Conservation (phyloP, 2,329 filamentous ascomycete genomes). For the Trichoderma koningii region DNA sequence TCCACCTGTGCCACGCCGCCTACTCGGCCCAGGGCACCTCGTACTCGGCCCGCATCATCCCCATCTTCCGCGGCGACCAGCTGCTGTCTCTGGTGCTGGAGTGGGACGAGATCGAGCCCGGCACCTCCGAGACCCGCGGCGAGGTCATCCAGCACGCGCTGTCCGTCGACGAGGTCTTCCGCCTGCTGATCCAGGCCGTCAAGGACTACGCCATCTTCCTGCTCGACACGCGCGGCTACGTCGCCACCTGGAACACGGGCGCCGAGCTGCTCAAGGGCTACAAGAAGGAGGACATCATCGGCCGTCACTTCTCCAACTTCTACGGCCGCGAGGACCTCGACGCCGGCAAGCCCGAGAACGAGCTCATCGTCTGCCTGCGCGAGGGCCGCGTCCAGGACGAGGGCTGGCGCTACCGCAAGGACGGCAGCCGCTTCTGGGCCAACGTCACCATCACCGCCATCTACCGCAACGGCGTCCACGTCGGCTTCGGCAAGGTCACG, state of each 20-base stretch:
- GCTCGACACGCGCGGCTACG: conserved; percentile 56
- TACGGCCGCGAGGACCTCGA: conserved; percentile 55
- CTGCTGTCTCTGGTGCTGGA: conserved; percentile 39
- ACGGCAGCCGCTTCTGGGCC: conserved; percentile 62
- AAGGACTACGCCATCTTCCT: conserved; percentile 66
- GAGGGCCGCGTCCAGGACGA: conserved; percentile 61
- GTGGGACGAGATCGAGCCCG: conserved; percentile 36
- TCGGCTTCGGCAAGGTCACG: conserved; percentile 62
- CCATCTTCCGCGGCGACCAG: conserved; percentile 36
- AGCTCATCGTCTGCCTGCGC: conserved; percentile 54
- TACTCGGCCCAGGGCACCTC: conserved; percentile 28
- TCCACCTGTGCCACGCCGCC: conserved; percentile 33
- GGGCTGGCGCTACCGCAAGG: conserved; percentile 60
- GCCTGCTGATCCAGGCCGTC: conserved; percentile 62
- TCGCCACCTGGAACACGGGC: conserved; percentile 61
- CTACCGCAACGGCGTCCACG: conserved; percentile 53
- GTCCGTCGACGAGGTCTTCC: conserved; percentile 57
- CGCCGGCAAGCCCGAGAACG: conserved; percentile 52
- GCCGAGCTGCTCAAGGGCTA: conserved; percentile 60
- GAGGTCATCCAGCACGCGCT: conserved; percentile 35
- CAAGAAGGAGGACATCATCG: conserved; percentile 55
- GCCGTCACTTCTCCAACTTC: conserved; percentile 60
- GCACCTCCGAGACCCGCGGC: conserved; percentile 20
- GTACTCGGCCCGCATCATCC: conserved; percentile 40
- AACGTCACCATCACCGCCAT: conserved; percentile 62